Evolutionary conservation across 371 early-diverging fungal genomes (phyloP), one percentile per base, ranked within the genome.

Genomic region (Mucor ambiguus): DNA sequence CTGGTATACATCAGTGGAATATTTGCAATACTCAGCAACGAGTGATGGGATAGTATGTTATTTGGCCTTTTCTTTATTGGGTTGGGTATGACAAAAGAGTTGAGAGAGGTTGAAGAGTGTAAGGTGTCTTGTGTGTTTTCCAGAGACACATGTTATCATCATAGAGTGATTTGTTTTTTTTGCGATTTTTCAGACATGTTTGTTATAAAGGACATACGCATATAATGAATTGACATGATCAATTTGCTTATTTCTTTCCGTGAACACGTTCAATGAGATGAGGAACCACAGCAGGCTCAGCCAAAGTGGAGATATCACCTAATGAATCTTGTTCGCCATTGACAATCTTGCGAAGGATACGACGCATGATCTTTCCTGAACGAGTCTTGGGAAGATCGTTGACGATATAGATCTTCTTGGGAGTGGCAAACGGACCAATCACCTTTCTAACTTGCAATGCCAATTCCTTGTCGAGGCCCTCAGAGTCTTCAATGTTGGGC

Each of bases 311-410:
- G 62, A 89, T 77, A 75, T 97, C 97, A 41, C 97, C 97, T 38
- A 97, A 78, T 68, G 90, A 87, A 72, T 91, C 92, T 12, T 88
- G 84, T 64, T 97, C 95, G 58, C 90, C 89, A 20, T 86, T 89
- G 29, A 96, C 92, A 68, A 97, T 87, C 85, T 96, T 97, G 67
- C 98, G 85, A 77, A 99, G 80, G 62, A 98, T 91, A 66, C 99
- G 89, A 41, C 96, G 87, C 90, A 97, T 94, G 72, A 99, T 94
- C 80, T 99, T 99, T 48, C 99, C 99, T n/a, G 93, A 93, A 12
- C 98, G 89, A 10, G 99, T 99, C 84, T 99, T 98, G 67, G 99
- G 99, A 62, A 99, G 80, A 68, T 96, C 98, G 18, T 83, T 83
- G 11, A 92, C 89, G 58, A 97, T 70, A 61, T 95, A 83, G 55